A percentile compares a stretch with the other conserved stretches of the same genome.
These are phyloP conservation scores for Bretschneidera sinensis DNA, from an alignment of 345 rosid species.

Conservation along the genomic window DNA sequence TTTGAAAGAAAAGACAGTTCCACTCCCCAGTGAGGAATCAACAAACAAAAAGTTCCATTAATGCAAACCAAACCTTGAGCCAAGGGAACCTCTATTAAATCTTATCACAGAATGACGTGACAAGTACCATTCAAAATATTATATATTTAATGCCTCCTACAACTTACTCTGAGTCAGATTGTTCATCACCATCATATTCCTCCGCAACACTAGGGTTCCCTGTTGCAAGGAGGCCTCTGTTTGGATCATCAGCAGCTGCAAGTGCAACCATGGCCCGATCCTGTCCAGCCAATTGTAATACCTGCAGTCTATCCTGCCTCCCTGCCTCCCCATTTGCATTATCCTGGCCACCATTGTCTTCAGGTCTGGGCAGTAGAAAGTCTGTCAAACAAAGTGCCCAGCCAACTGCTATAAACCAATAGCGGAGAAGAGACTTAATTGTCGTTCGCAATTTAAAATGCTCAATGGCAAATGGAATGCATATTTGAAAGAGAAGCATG, in stretches of 20 bases:
- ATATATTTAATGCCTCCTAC: not conserved
- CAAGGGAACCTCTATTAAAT: not conserved
- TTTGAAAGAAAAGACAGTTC: too few species aligned
- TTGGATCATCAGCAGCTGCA: slow-evolving; percentile 47
- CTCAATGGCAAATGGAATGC: slow-evolving; percentile 94
- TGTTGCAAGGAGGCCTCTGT: slow-evolving; percentile 38
- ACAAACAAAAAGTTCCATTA: not conserved
- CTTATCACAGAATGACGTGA: not conserved
- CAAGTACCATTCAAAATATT: not conserved
- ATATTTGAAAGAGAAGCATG: slow-evolving; percentile 97
- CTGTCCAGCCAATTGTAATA: slow-evolving; percentile 50
- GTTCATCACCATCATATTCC: slow-evolving; percentile 72
- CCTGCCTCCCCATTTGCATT: slow-evolving; percentile 68
- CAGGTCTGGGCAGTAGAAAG: slow-evolving; percentile 78
- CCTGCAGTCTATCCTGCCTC: slow-evolving; percentile 67
- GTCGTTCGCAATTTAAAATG: slow-evolving; percentile 90
- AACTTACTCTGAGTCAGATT: slow-evolving; percentile 87
- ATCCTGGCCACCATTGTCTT: slow-evolving; percentile 69
- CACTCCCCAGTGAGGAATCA: too few species aligned
- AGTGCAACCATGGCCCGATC: slow-evolving; percentile 56
- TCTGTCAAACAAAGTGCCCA: slow-evolving; percentile 91
- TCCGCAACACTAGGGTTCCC: slow-evolving; percentile 44
- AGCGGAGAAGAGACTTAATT: slow-evolving; percentile 80
- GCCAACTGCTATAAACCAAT: slow-evolving; percentile 89
- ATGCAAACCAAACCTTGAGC: not conserved